Percentiles rank a stretch among this genome's conserved stretches.
phyloP scores from a whole-genome alignment of 2,329 filamentous ascomycete species.

The Ophiostoma angusticollis region DNA sequence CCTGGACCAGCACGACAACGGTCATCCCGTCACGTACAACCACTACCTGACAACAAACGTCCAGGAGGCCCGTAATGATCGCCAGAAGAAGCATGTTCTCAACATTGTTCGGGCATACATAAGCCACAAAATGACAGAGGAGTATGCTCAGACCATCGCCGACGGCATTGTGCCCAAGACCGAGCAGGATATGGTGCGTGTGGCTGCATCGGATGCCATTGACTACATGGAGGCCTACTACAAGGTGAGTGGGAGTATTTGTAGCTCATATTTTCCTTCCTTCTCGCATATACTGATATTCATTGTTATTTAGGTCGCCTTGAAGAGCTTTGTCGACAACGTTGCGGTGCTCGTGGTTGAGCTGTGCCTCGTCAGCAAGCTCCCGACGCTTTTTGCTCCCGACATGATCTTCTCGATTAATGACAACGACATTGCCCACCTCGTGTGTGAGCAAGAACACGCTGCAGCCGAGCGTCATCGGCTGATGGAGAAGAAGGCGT shows the following conservation, averaged over 20 bases:
- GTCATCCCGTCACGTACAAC: slow-evolving; percentile 29
- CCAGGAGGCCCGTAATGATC: slow-evolving; percentile 17
- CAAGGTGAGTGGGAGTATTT: slow-evolving; percentile 21
- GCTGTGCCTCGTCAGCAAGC: slow-evolving; percentile 14
- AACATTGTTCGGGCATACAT: neutral
- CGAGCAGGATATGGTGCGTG: slow-evolving; percentile 24
- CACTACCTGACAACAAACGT: slow-evolving; percentile 24
- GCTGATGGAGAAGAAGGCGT: slow-evolving; percentile 17
- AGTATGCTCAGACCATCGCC: too few species aligned
- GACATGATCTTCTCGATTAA: slow-evolving; percentile 14
- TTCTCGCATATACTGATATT: neutral
- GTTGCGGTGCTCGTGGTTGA: slow-evolving; percentile 17
- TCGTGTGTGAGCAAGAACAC: slow-evolving; percentile 16
- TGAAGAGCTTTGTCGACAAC: slow-evolving; percentile 19
- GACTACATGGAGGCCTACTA: slow-evolving; percentile 33
- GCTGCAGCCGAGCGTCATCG: slow-evolving; percentile 11
- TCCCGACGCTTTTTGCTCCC: slow-evolving; percentile 15
- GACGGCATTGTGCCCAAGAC: slow-evolving; percentile 3
- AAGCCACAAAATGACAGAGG: neutral
- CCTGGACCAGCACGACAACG: slow-evolving; percentile 15
- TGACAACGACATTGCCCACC: slow-evolving; percentile 10
- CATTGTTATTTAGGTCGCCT: slow-evolving; percentile 14
- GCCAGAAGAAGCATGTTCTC: neutral
- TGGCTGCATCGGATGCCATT: slow-evolving; percentile 25
- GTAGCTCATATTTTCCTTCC: neutral